Conservation (phyloP, 345 rosid genomes). For the Gossypium bickii region DNA sequence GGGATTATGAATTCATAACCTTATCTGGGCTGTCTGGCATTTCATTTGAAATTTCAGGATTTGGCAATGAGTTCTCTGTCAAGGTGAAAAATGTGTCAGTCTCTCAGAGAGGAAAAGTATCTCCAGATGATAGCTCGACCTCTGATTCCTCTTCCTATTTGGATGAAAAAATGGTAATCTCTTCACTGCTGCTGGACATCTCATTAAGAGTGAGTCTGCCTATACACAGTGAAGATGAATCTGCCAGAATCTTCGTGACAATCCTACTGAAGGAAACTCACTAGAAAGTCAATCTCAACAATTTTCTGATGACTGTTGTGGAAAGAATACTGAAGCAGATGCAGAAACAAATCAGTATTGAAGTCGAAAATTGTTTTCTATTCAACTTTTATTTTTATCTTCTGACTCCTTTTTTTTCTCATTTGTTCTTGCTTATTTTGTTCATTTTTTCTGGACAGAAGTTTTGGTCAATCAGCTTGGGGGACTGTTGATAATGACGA, state of each 20-base stretch:
- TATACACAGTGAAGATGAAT: constrained; percentile 77
- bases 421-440: background rate
- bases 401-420: background rate
- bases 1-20: background rate
- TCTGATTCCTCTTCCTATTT: constrained; percentile 47
- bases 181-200: constrained; percentile 41
- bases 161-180: constrained; percentile 43
- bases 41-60: constrained; percentile 50
- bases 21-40: background rate
- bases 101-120: constrained; percentile 43
- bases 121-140: constrained; percentile 46
- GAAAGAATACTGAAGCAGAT: constrained; percentile 61
- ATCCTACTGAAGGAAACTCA: constrained; percentile 59
- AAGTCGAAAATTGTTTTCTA: background rate
- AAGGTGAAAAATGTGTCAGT: constrained; percentile 38
- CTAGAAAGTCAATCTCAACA: constrained; percentile 59
- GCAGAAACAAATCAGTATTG: constrained; percentile 45
- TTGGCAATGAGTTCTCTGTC: constrained; percentile 68
- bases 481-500: constrained; percentile 94
- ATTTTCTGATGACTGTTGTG: constrained; percentile 52
- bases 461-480: constrained; percentile 89
- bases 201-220: constrained; percentile 54
- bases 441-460: constrained; percentile 30
- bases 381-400: background rate
- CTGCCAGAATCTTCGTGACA: constrained; percentile 71